Conservation (phyloP, 2,329 filamentous ascomycete genomes). For the Paramyrothecium sp. region DNA sequence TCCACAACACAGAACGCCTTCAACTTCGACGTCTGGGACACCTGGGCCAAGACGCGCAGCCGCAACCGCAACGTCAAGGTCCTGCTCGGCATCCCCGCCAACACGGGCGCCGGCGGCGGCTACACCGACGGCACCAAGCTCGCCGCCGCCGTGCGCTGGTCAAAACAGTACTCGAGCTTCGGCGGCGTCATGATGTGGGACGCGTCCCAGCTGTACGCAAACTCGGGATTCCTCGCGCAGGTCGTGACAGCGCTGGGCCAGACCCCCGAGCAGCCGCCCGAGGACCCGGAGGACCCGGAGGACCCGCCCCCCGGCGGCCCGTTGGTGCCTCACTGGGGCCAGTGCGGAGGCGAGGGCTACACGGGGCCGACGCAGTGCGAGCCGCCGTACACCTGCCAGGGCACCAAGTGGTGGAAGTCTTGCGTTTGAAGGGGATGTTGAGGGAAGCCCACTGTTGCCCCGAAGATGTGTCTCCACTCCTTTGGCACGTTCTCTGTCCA, state of each 20-base stretch:
- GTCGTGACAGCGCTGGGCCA: constrained; percentile 34
- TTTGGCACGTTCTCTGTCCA: not conserved
- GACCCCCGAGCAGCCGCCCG: not conserved
- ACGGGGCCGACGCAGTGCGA: constrained; percentile 16
- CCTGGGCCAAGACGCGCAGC: constrained; percentile 58
- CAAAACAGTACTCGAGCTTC: constrained; percentile 56
- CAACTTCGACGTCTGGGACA: constrained; percentile 64
- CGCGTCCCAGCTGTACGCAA: constrained; percentile 58
- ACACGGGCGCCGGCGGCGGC: constrained; percentile 51
- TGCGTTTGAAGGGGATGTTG: not conserved
- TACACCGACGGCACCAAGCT: constrained; percentile 51
- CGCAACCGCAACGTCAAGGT: constrained; percentile 61
- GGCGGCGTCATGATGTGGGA: constrained; percentile 72
- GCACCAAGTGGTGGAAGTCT: not conserved
- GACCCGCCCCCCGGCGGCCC: constrained; percentile 9
- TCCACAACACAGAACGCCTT: constrained; percentile 48
- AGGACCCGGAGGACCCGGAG: no score
- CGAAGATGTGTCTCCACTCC: no score
- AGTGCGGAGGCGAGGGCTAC: constrained; percentile 20
- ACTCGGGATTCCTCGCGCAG: constrained; percentile 51
- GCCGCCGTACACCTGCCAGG: not conserved
- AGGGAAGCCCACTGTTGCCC: not conserved
- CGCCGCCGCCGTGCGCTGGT: constrained; percentile 49
- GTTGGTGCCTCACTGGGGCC: constrained; percentile 19
- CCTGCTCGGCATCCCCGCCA: constrained; percentile 59